Base-by-base conservation (phyloP, 176 grass and related monocot genomes). In the Hordeum marinum region DNA sequence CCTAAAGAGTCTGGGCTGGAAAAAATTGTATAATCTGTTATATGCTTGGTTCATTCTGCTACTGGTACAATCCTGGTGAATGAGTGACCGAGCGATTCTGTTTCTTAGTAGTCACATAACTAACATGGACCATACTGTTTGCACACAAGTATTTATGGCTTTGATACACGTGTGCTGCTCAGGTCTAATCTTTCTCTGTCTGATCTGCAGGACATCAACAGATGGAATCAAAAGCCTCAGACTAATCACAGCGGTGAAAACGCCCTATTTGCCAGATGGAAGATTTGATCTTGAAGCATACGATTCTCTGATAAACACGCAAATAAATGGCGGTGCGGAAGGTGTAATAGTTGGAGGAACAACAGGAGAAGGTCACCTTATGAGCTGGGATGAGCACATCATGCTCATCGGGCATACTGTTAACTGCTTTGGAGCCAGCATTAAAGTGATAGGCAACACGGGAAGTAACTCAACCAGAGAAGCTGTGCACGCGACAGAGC, bases 341-440 rank as follows among this genome's bases (percentile, higher is more conserved):
- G 93, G 87, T 71, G 91, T 98, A 37, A 95, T 96, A 77, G 96
- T 99, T 70, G 91, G 96, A 77, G 96, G 93, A 68, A 99, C 93
- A 72, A 94, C 91, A 43, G 91, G 93, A 48, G 96, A 99, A 76
- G 96, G 93, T 20, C 96, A 99, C 39, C 91, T 99, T 36, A 99
- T 99, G 96, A 95, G 93, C 81, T 99, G 96, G 96, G 96, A 99
- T 62, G 96, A 99, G 70, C 96, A 99, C 75, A 92, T 96, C 63
- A 99, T 99, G 93, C 91, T 99, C 36, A 99, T 96, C 35, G 96
- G 88, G 15, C 96, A 99, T 83, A 94, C 96, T 3, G 96, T 99
- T 46, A 96, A 96, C 89, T 99, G 96, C 73, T 99, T 99, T 89
- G 96, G 96, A 43, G 67, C 93, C 55, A 85, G 82, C 26, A 90